Conservation (phyloP, 306 rosid genomes). For the Calophaca sinica region DNA sequence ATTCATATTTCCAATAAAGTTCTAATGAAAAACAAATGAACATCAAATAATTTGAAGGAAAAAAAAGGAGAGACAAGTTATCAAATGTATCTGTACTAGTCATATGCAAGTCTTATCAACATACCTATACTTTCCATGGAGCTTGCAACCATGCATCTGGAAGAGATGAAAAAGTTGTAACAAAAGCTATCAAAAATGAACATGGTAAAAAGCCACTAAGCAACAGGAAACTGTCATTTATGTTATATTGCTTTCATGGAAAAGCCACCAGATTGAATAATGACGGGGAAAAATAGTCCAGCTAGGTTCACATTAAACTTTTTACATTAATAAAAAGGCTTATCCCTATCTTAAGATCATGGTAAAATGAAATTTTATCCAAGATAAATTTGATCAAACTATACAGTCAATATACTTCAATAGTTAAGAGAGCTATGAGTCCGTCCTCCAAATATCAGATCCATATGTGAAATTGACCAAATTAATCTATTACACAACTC, state of each 20-base stretch:
- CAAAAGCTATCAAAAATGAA: conserved; percentile 20
- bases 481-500: too few species aligned
- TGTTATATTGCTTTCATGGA: too few species aligned
- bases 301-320: conserved; percentile 5
- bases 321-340: background rate
- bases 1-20: conserved; percentile 39
- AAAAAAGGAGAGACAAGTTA: background rate
- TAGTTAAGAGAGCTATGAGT: conserved; percentile 80
- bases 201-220: conserved; percentile 30
- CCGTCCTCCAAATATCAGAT: conserved; percentile 97
- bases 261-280: conserved; percentile 31
- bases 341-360: conserved; percentile 13
- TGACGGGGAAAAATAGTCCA: conserved; percentile 4
- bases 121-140: conserved; percentile 96
- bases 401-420: conserved; percentile 74
- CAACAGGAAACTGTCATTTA: too few species aligned
- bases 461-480: too few species aligned
- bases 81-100: conserved; percentile 13
- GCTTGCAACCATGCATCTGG: conserved; percentile 96
- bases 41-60: conserved; percentile 8
- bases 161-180: conserved; percentile 35
- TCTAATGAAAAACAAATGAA: conserved; percentile 31
- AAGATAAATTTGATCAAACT: conserved; percentile 28
- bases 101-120: conserved; percentile 40
- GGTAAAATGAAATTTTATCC: background rate